Conservation (phyloP, 2,329 filamentous ascomycete genomes). For the Trichoderma sp. region DNA sequence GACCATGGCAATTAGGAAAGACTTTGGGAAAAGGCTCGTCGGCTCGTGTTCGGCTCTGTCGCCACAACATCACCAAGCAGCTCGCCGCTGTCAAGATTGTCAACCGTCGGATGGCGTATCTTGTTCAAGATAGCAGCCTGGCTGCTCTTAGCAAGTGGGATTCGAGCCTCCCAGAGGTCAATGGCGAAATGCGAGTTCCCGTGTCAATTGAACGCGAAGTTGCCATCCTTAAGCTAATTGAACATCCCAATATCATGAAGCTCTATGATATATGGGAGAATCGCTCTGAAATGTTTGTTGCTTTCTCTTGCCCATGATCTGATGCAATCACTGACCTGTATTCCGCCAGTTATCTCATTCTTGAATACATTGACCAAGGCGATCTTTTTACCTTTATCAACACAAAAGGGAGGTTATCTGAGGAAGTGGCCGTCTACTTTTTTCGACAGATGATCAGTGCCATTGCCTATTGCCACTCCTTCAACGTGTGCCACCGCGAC, state of each 20-base stretch:
- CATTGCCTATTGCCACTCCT: slow-evolving; percentile 86
- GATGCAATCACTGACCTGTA: neutral
- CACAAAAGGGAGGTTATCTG: slow-evolving; percentile 66
- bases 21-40: slow-evolving; percentile 89
- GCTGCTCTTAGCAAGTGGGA: slow-evolving; percentile 77
- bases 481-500: slow-evolving; percentile 94
- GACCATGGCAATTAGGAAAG: slow-evolving; percentile 88
- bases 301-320: neutral
- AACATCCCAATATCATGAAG: slow-evolving; percentile 92
- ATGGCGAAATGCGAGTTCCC: slow-evolving; percentile 70
- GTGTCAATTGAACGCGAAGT: slow-evolving; percentile 92
- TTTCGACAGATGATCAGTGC: slow-evolving; percentile 94
- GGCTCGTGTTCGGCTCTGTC: slow-evolving; percentile 80
- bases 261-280: slow-evolving; percentile 99
- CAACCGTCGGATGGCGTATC: slow-evolving; percentile 73
- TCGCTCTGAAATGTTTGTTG: slow-evolving; percentile 79
- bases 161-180: slow-evolving; percentile 52
- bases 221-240: slow-evolving; percentile 92
- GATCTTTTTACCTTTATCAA: slow-evolving; percentile 89
- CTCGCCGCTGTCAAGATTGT: slow-evolving; percentile 94
- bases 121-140: slow-evolving; percentile 82
- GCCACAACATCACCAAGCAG: slow-evolving; percentile 75
- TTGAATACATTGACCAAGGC: slow-evolving; percentile 79
- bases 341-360: slow-evolving; percentile 74
- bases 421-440: slow-evolving; percentile 77